Conservation (phyloP, 192 early-diverging fungal genomes). For the Dimargaris verticillata region DNA sequence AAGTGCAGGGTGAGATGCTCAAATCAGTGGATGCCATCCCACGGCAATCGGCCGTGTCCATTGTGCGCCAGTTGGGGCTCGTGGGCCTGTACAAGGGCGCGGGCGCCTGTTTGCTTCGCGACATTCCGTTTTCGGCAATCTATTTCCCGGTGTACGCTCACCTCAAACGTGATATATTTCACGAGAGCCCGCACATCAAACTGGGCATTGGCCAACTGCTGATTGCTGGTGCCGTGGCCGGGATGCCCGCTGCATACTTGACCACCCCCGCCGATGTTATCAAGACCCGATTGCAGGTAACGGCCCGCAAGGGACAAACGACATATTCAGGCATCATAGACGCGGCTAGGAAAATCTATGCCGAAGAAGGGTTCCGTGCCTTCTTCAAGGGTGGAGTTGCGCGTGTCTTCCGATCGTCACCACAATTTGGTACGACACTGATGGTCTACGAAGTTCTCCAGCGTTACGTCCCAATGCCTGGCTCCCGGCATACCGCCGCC, state of each 20-base stretch:
- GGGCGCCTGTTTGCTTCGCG: slow-evolving; percentile 80
- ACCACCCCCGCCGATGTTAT: slow-evolving; percentile 97
- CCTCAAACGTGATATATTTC: slow-evolving; percentile 82
- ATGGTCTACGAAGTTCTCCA: slow-evolving; percentile 85
- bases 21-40: slow-evolving; percentile 25
- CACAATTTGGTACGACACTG: slow-evolving; percentile 93
- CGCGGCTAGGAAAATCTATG: slow-evolving; percentile 70
- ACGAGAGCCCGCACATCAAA: slow-evolving; percentile 62
- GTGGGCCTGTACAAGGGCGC: slow-evolving; percentile 90
- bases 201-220: slow-evolving; percentile 43
- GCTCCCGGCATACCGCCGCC: slow-evolving; percentile 1
- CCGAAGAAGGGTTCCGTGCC: slow-evolving; percentile 82
- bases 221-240: slow-evolving; percentile 79
- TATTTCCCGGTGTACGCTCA: slow-evolving; percentile 98
- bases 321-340: slow-evolving; percentile 72
- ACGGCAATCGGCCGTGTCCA: slow-evolving; percentile 62
- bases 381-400: slow-evolving; percentile 96
- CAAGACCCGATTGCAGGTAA: slow-evolving; percentile 93
- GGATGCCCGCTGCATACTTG: slow-evolving; percentile 90
- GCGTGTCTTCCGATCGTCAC: slow-evolving; percentile 82
- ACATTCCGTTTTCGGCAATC: slow-evolving; percentile 94
- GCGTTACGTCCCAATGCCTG: slow-evolving; percentile 36
- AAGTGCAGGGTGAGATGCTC: slow-evolving; percentile 63
- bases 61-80: slow-evolving; percentile 78
- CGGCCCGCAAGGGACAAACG: slow-evolving; percentile 75